phyloP scores from a whole-genome alignment of 192 early-diverging fungal genomes.

The Phycomyces nitens region DNA sequence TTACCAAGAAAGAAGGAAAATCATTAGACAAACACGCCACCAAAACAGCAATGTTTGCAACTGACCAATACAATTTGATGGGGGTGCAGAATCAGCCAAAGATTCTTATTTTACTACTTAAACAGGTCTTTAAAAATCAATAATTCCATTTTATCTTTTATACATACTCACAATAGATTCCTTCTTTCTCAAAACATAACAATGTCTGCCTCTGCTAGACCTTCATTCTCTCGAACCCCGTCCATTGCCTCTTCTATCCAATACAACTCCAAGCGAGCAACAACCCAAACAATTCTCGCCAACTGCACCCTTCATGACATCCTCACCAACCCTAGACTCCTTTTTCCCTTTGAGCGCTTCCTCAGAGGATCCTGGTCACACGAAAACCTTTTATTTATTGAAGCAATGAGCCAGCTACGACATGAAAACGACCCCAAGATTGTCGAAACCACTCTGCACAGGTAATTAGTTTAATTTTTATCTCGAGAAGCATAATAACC shows the following conservation, averaged over 20 bases:
- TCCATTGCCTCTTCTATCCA: neutral
- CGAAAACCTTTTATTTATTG: constrained; percentile 34
- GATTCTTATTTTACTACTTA: too few relatives aligned
- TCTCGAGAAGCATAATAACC: neutral
- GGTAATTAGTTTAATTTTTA: constrained; percentile 10
- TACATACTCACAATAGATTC: too few relatives aligned
- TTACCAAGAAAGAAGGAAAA: too few relatives aligned
- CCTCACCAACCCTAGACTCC: constrained; percentile 17
- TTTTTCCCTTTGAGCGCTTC: constrained; percentile 23
- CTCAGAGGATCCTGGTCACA: constrained; percentile 25
- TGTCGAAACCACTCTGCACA: constrained; percentile 16
- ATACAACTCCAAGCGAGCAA: neutral
- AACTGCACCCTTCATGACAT: constrained; percentile 18
- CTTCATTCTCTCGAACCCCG: neutral
- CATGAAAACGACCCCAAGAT: constrained; percentile 19
- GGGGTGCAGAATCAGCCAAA: too few relatives aligned
- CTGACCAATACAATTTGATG: too few relatives aligned
- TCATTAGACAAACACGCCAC: neutral
- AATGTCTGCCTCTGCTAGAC: neutral
- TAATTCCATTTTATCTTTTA: too few relatives aligned
- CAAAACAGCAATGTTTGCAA: too few relatives aligned
- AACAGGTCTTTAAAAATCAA: too few relatives aligned
- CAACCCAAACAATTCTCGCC: neutral
- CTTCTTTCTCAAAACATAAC: too few relatives aligned
- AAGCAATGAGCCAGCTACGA: constrained; percentile 25